Evolutionary conservation across 2,329 filamentous ascomycete genomes (phyloP).

Genomic region (Talaromyces atroroseus): DNA sequence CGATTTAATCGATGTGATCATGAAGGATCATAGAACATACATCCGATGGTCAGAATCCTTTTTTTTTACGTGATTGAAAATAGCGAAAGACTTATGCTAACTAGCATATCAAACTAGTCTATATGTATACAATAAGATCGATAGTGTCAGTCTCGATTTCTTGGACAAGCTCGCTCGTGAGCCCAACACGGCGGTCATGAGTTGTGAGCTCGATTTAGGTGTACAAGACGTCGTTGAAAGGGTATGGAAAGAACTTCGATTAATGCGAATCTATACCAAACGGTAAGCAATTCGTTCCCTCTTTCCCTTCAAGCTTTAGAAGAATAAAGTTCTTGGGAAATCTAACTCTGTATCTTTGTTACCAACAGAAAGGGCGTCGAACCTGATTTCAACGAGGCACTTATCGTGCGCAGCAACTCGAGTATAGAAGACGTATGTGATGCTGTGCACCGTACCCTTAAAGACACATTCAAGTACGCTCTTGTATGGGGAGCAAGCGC

Average conservation of each 20-base stretch:
- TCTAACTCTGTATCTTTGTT: not conserved
- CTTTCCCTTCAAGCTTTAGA: too few relatives aligned
- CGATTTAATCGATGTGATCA: slow-evolving; percentile 98
- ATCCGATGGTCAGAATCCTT: slow-evolving; percentile 58
- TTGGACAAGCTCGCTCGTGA: slow-evolving; percentile 88
- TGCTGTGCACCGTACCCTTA: slow-evolving; percentile 83
- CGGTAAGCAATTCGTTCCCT: slow-evolving; percentile 30
- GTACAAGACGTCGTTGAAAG: slow-evolving; percentile 89
- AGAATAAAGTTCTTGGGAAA: not conserved
- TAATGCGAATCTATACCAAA: slow-evolving; percentile 96
- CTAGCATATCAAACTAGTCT: slow-evolving; percentile 47
- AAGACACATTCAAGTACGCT: slow-evolving; percentile 99
- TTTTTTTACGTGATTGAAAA: slow-evolving; percentile 20
- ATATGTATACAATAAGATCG: slow-evolving; percentile 99
- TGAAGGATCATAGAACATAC: slow-evolving; percentile 98
- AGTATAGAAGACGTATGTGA: slow-evolving; percentile 97
- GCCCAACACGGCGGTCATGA: slow-evolving; percentile 93
- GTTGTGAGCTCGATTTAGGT: slow-evolving; percentile 89
- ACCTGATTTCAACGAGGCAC: slow-evolving; percentile 80
- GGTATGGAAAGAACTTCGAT: slow-evolving; percentile 85
- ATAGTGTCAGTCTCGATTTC: slow-evolving; percentile 87
- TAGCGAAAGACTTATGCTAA: not conserved
- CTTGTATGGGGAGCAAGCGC: slow-evolving; percentile 97
- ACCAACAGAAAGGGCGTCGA: slow-evolving; percentile 70
- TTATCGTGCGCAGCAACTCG: slow-evolving; percentile 85